These are phyloP conservation scores for Posidonia australis DNA, from an alignment of 106 monocot species.

Conservation along the genomic window DNA sequence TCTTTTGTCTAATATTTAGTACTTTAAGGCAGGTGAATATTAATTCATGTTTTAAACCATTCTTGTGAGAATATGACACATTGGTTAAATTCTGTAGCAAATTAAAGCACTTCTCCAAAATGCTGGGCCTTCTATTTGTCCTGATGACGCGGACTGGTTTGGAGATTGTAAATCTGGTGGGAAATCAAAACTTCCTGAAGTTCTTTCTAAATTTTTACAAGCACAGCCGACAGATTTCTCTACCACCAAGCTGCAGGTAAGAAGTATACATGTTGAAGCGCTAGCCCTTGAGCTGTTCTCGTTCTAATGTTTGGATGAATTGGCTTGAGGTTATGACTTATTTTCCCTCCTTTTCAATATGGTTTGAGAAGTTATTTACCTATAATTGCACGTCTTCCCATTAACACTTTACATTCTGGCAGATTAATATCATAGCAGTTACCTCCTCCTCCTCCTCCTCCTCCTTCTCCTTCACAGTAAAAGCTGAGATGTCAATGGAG, in stretches of 20 bases:
- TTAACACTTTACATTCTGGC: background rate
- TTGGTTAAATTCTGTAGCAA: conserved; percentile 42
- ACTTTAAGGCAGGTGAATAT: background rate
- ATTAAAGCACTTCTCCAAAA: conserved; percentile 70
- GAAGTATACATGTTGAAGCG: background rate
- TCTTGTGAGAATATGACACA: background rate
- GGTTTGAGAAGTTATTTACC: too few species aligned
- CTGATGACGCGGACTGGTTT: conserved; percentile 82
- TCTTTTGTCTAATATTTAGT: conserved; percentile 1
- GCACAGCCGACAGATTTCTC: conserved; percentile 72
- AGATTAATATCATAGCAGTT: background rate
- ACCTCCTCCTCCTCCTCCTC: too few species aligned
- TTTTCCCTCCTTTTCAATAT: too few species aligned
- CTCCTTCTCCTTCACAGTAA: too few species aligned
- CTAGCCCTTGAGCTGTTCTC: too few species aligned
- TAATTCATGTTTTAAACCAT: background rate
- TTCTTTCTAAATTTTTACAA: conserved; percentile 78
- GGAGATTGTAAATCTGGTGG: conserved; percentile 27
- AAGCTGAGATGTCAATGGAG: too few species aligned
- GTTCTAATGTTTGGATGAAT: too few species aligned
- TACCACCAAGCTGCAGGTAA: conserved; percentile 87
- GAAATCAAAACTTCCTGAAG: conserved; percentile 61
- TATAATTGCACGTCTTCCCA: too few species aligned
- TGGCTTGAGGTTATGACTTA: too few species aligned
- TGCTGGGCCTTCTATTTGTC: conserved; percentile 75